Base-by-base conservation (phyloP, 768 basidiomycete species). In the Amanita inopinata region DNA sequence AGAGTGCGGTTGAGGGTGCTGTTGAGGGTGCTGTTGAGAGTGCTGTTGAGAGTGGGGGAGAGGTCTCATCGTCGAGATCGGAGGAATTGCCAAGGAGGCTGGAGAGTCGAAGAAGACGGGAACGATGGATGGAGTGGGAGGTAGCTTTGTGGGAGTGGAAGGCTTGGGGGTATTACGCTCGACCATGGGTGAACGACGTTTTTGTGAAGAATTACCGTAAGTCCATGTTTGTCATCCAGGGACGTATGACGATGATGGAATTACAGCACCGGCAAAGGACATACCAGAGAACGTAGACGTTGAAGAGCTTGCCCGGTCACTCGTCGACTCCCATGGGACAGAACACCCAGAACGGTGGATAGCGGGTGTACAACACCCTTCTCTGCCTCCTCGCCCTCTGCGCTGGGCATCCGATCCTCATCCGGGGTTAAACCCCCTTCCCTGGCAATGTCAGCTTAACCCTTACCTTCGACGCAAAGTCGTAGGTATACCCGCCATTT, bases 81-180 rank as follows among this genome's bases (percentile, higher is more conserved):
- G 7, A 7, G n/a, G 7, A 6, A 28, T n/a, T n/a, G 27, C 7
- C 27, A 22, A 44, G 35, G 6, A 37, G 11, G 35, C 9, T 5
- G 25, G 20, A 4, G 33, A 44, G 43, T 34, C 27, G 17, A 36
- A 44, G 11, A 5, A 24, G 23, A 5, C 31, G 34, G 15, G 14
- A 33, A 3, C 22, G 12, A 25, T n/a, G 41, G 22, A 35, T 31
- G 35, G 33, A 10, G 34, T n/a, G 12, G 25, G 14, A 25, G 19
- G 12, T 44, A 23, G 43, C 23, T 1, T 20, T 44, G 12, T 27
- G 34, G 27, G 74, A 73, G 28, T 79, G 74, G 73, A 71, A 73
- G 49, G 66, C 67, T 28, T 77, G 70, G 53, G 76, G 70, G 1
- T 69, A 73, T 41, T 76, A 69, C 61, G 71, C 76, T 4, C 64